Percentiles rank a stretch among this genome's conserved stretches.
phyloP scores from a whole-genome alignment of 2,329 filamentous ascomycete genomes.

The Diaporthe vaccinii region DNA sequence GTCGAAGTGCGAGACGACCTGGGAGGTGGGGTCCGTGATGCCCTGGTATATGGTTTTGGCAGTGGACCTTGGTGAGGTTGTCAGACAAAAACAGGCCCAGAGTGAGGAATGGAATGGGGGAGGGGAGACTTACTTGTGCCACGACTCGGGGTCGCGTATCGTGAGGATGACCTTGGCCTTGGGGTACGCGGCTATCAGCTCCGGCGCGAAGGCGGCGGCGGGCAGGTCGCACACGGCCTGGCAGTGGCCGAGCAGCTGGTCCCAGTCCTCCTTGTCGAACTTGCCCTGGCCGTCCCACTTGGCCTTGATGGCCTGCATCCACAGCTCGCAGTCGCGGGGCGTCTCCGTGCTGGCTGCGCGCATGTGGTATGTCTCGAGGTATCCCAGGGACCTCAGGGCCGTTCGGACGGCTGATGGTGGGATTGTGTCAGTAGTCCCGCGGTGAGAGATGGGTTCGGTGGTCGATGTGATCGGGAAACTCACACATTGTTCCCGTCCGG shows the following conservation, averaged over 20 bases:
- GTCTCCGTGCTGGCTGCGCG: conserved; percentile 40
- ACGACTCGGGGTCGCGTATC: conserved; percentile 55
- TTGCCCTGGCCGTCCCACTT: conserved; percentile 44
- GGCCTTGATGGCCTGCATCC: conserved; percentile 45
- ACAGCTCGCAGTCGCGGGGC: conserved; percentile 43
- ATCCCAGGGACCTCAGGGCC: conserved; percentile 38
- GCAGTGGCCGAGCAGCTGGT: conserved; percentile 59
- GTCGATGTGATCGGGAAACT: not conserved
- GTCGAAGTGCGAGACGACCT: conserved; percentile 40
- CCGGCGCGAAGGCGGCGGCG: conserved; percentile 52
- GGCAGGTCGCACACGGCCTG: conserved; percentile 48
- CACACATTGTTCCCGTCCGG: conserved; percentile 51
- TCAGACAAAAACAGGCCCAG: not conserved
- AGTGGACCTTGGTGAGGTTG: conserved; percentile 38
- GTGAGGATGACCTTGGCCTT: conserved; percentile 63
- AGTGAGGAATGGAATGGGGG: conserved; percentile 13
- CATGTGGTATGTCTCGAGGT: conserved; percentile 41
- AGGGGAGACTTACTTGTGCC: conserved; percentile 51
- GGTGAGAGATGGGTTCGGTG: not conserved
- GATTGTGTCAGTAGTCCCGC: not conserved
- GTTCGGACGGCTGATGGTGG: conserved; percentile 31
- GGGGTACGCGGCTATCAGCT: conserved; percentile 62
- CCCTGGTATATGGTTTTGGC: conserved; percentile 38
- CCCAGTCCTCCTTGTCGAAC: conserved; percentile 58
- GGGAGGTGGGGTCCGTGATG: conserved; percentile 36